Base-by-base conservation (phyloP, 306 rosid species). In the Oemleria cerasiformis region DNA sequence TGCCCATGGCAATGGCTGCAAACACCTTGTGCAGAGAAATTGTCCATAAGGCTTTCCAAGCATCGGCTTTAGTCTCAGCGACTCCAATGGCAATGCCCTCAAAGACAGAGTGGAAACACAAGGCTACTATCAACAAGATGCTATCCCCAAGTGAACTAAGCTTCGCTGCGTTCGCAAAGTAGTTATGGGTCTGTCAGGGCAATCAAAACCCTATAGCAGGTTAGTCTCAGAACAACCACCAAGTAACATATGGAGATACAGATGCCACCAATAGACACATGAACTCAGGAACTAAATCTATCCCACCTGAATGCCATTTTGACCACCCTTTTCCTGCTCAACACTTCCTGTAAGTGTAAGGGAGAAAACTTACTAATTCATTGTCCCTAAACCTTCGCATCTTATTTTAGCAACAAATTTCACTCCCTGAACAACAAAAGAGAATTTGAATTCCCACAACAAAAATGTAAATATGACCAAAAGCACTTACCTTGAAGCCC, bases 31-130 rank as follows among this genome's bases (percentile, higher is more conserved):
- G 95, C 50, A 92, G 77, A 61, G 87, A 84, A 54, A 92, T 92
- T 25, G 98, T 92, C 97, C 98, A 92, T 39, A 92, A 85, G 20
- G 92, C 92, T 76, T 81, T 90, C 98, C 98, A 92, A 5, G 98
- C 96, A n/a, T 92, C 85, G 19, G 42, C 82, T 78, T 75, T 80
- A 30, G 91, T 86, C 65, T 88, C 75, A 3, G 96, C 81, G 39
- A 92, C 88, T 54, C 96, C 98, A 8, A 92, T 85, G 13, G 93
- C 98, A 54, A 92, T 83, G 55, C 98, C 96, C 84, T 92, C 96
- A 47, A 92, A 92, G 30, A 92, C 83, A 0, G 98, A 92, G 72
- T 92, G 97, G 63, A 84, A 90, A 63, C 98, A 92, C 59, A 92
- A 79, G 16, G 97, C 98, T 9, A 85, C 53, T 1, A 92, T 91